Percentiles rank a stretch among this genome's conserved stretches.
These are phyloP conservation scores for Pseudogymnoascus sp. DNA, from an alignment of 2,329 filamentous ascomycete genomes.

Conservation along the genomic window DNA sequence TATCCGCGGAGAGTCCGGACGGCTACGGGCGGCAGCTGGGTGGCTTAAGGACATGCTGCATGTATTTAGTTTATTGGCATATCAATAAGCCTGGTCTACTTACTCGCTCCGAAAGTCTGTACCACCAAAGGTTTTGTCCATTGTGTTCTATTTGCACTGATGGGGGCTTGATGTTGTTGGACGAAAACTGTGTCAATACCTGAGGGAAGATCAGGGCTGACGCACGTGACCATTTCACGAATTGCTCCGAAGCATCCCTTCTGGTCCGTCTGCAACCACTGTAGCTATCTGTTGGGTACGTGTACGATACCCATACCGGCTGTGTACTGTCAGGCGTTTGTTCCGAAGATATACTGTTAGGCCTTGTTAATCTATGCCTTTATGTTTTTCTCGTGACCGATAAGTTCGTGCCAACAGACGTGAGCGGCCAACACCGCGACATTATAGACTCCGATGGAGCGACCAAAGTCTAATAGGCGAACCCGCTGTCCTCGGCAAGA, in stretches of 20 bases:
- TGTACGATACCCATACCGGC: background rate
- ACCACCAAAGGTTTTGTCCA: background rate
- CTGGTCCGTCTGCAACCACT: background rate
- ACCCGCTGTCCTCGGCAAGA: conserved; percentile 18
- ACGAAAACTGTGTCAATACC: too few relatives aligned
- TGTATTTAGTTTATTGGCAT: background rate
- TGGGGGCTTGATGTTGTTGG: background rate
- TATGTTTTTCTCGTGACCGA: background rate
- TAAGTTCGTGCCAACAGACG: background rate
- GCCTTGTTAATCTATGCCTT: background rate
- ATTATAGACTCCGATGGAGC: background rate
- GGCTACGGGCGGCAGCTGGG: background rate
- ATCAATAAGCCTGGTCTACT: background rate
- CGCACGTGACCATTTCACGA: background rate
- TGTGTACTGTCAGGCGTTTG: background rate
- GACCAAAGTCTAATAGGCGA: background rate
- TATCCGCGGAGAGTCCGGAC: background rate
- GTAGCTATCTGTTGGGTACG: background rate
- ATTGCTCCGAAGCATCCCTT: background rate
- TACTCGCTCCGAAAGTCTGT: background rate
- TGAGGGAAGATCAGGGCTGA: background rate
- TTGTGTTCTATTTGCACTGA: background rate
- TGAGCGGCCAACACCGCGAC: background rate
- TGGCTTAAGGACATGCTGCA: background rate
- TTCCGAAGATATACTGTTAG: background rate